A percentile compares a stretch with the other conserved stretches of the same genome.
phyloP scores from a whole-genome alignment of 2,329 filamentous ascomycete species.

The Aspergillus aculeatinus region DNA sequence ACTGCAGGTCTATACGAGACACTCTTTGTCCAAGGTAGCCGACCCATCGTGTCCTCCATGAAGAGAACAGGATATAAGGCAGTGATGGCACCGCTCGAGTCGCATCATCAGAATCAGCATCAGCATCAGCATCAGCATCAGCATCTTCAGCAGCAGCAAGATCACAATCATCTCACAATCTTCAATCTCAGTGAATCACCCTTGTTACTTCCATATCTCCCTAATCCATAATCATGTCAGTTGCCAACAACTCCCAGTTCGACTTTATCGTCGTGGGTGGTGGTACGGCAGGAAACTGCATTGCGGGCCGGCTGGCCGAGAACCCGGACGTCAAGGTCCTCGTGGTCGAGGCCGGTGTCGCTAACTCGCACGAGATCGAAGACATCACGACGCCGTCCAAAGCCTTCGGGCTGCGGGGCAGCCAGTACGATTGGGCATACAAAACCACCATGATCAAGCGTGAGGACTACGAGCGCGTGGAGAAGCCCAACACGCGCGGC shows the following conservation, averaged over 20 bases:
- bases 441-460: conserved; percentile 61
- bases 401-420: conserved; percentile 58
- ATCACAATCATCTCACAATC: neutral
- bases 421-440: conserved; percentile 61
- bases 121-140: neutral
- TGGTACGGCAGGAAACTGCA: conserved; percentile 39
- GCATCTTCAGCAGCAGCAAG: neutral
- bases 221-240: conserved; percentile 8
- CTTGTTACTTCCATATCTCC: neutral
- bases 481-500: conserved; percentile 63
- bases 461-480: conserved; percentile 58
- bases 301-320: conserved; percentile 55
- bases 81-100: neutral
- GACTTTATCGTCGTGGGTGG: conserved; percentile 36
- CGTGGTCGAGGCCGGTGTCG: conserved; percentile 38
- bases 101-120: neutral
- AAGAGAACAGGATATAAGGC: neutral
- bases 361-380: conserved; percentile 50
- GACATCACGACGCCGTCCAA: conserved; percentile 58
- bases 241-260: conserved; percentile 17
- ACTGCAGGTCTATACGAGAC: neutral
- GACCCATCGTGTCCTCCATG: neutral
- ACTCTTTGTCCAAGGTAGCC: too few species aligned
- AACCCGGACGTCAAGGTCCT: conserved; percentile 46
- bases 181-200: neutral